These are phyloP conservation scores for Hymenoscyphus repandus DNA, from an alignment of 2,329 filamentous ascomycete species.

Conservation along the genomic window DNA sequence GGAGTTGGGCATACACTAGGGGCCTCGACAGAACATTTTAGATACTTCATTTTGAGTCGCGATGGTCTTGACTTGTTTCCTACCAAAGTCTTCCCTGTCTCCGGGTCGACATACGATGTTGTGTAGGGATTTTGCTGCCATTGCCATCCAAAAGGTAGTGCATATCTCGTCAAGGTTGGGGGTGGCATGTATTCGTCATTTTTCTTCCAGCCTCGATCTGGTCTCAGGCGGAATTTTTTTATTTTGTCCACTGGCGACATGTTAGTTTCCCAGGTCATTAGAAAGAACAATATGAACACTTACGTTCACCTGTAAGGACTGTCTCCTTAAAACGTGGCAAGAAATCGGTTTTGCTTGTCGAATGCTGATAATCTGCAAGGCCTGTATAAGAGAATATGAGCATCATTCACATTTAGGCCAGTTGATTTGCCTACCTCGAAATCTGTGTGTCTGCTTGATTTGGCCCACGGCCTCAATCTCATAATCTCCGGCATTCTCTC, in stretches of 20 bases:
- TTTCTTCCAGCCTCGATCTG: constrained; percentile 51
- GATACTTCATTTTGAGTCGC: constrained; percentile 20
- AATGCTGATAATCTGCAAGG: constrained; percentile 82
- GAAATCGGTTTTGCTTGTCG: constrained; percentile 62
- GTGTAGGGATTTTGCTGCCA: constrained; percentile 81
- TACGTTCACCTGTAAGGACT: constrained; percentile 67
- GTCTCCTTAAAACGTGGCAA: constrained; percentile 66
- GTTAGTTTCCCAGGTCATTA: constrained; percentile 16
- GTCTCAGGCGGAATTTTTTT: constrained; percentile 62
- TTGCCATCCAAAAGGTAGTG: constrained; percentile 69
- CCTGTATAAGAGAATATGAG: constrained; percentile 34
- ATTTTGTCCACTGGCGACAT: constrained; percentile 45
- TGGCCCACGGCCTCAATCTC: constrained; percentile 64
- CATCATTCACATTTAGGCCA: neutral
- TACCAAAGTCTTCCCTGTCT: constrained; percentile 29
- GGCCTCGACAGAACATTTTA: constrained; percentile 14
- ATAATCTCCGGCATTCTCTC: constrained; percentile 66
- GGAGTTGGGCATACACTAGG: constrained; percentile 16
- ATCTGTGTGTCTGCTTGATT: constrained; percentile 78
- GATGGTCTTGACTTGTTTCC: constrained; percentile 22
- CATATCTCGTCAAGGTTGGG: constrained; percentile 69
- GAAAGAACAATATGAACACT: constrained; percentile 13
- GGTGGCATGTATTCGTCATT: constrained; percentile 73
- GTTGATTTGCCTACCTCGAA: constrained; percentile 52
- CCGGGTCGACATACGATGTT: constrained; percentile 34